Conservation (phyloP, 2,329 filamentous ascomycete species). For the Aspergillus oerlinghausenensis region DNA sequence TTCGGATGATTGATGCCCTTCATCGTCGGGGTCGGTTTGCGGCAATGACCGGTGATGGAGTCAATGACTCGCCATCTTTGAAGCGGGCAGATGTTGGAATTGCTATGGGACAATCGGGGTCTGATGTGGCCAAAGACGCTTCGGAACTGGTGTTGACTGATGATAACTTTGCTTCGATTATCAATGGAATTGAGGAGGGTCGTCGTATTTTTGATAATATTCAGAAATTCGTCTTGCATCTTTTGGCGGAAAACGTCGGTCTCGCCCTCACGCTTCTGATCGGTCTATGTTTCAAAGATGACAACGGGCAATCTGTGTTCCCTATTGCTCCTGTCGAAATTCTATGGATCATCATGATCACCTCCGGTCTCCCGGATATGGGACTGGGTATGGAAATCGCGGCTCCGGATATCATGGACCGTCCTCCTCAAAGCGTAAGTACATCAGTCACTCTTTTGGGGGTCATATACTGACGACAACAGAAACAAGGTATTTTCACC, state of each 20-base stretch:
- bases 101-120: constrained; percentile 76
- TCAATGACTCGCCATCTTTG: constrained; percentile 80
- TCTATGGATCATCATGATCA: constrained; percentile 93
- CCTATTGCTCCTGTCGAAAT: constrained; percentile 82
- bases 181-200: constrained; percentile 77
- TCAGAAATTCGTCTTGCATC: constrained; percentile 78
- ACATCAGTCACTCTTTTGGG: neutral
- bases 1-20: constrained; percentile 72
- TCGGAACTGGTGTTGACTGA: constrained; percentile 67
- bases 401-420: constrained; percentile 69
- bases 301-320: constrained; percentile 69
- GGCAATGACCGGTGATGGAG: constrained; percentile 86
- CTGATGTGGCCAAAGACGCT: constrained; percentile 71
- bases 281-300: constrained; percentile 76
- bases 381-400: constrained; percentile 77
- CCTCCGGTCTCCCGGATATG: constrained; percentile 81
- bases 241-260: constrained; percentile 76
- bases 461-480: constrained; percentile 8
- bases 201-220: constrained; percentile 86
- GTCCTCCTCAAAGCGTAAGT: constrained; percentile 62
- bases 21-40: constrained; percentile 62
- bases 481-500: constrained; percentile 68
- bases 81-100: constrained; percentile 82
- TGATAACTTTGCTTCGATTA: constrained; percentile 84
- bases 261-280: constrained; percentile 77